These are phyloP conservation scores for Batkoa obscura DNA, from an alignment of 371 early-diverging fungal species.

Conservation along the genomic window DNA sequence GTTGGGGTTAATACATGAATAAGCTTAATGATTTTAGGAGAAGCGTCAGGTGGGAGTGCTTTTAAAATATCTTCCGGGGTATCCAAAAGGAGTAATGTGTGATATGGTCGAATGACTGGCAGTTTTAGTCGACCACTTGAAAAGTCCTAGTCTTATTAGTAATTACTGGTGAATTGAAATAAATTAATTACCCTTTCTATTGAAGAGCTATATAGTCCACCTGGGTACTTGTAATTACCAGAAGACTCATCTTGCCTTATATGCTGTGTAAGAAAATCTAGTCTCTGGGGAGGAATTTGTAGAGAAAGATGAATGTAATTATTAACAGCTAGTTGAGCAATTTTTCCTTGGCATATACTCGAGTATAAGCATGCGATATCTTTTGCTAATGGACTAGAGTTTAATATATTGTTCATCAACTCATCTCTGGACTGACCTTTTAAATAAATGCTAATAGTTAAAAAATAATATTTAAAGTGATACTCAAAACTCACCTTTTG, in stretches of 20 bases:
- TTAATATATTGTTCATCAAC: slow-evolving; percentile 16
- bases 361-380: slow-evolving; percentile 20
- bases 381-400: slow-evolving; percentile 18
- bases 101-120: slow-evolving; percentile 66
- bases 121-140: too few species aligned
- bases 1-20: slow-evolving; percentile 80
- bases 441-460: slow-evolving; percentile 8
- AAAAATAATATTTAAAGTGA: too few species aligned
- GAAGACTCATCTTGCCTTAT: too few species aligned
- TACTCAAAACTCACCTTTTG: too few species aligned
- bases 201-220: too few species aligned
- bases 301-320: slow-evolving; percentile 57
- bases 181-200: too few species aligned
- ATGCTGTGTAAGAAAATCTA: too few species aligned
- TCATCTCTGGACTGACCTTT: slow-evolving; percentile 12
- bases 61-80: slow-evolving; percentile 64
- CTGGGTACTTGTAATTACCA: too few species aligned
- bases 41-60: slow-evolving; percentile 59
- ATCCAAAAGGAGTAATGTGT: slow-evolving; percentile 60
- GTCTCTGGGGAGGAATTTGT: slow-evolving; percentile 25
- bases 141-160: too few species aligned
- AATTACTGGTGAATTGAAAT: too few species aligned
- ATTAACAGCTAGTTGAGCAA: slow-evolving; percentile 51
- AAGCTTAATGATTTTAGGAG: slow-evolving; percentile 61
- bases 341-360: slow-evolving; percentile 24